Evolutionary conservation across 1,284 basidiomycete genomes (phyloP), one percentile per base, ranked within the genome.

Genomic region (Stygiomarasmius scandens): DNA sequence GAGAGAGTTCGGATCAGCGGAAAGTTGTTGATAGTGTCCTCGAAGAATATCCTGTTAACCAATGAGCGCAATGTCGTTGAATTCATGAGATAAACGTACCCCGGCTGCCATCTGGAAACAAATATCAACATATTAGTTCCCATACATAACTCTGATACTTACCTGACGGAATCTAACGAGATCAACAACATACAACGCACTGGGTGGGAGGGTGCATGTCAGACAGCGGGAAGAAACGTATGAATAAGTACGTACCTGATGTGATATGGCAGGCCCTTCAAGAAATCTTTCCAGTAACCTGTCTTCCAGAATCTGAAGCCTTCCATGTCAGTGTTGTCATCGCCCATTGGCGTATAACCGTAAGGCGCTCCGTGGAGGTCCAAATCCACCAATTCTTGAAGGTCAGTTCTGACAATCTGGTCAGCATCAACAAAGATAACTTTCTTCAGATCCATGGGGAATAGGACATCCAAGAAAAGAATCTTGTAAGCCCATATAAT

Each of bases 401-500:
- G 74, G 71, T 99, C 96, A n/a, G 93, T 85, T 5, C 97, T 86
- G 6, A 99, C 95, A 59, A 99, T 98, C 72, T 98, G 93, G 71
- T 95, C 93, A 24, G 96, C 96, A 69, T 99, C 96, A 44, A 99
- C 96, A 71, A 99, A 99, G 65, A 99, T 96, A 59, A 99, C 95
- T 70, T 97, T 96, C 76, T 96, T 94, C 53, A 99, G 83, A 73
- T 96, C 93, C 87, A 98, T 93, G 2, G 96, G 96, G 84, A 99
- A 99, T 5, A 99, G 83, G 6, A 98, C 96, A 67, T 99, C 96
- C 25, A 99, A 85, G 83, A 99, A 99, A 38, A 99, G 85, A 61
- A 99, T 99, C 77, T 99, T 99, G 81, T 98, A 98, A n/a, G 93
- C 97, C 96, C 96, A 99, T 66, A 99, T 99, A 57, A 95, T 92